Percentiles rank a stretch among this genome's conserved stretches.
phyloP scores from a whole-genome alignment of 1,139 yeast species.

The Hyphopichia wangnamkhiaoensis region DNA sequence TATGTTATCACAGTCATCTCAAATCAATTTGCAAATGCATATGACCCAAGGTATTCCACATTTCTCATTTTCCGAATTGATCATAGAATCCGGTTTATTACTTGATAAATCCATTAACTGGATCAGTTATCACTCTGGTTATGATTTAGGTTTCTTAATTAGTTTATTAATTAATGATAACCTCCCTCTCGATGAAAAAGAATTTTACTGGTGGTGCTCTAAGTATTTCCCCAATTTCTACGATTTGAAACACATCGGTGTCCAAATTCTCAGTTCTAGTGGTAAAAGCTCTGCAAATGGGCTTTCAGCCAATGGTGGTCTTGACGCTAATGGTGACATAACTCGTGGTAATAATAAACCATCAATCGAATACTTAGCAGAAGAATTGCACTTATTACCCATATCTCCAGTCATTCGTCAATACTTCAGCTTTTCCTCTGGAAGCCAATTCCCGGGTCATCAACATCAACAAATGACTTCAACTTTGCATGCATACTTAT shows the following conservation, averaged over 20 bases:
- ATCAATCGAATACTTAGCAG: slow-evolving; percentile 53
- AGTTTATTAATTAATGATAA: slow-evolving; percentile 73
- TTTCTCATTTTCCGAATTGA: slow-evolving; percentile 77
- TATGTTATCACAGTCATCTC: slow-evolving; percentile 70
- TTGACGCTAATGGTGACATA: slow-evolving; percentile 14
- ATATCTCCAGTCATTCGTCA: slow-evolving; percentile 51
- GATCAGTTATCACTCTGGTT: slow-evolving; percentile 94
- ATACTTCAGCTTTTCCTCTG: slow-evolving; percentile 42
- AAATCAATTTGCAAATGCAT: slow-evolving; percentile 78
- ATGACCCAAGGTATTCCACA: slow-evolving; percentile 78
- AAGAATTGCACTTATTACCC: slow-evolving; percentile 56
- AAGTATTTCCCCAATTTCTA: slow-evolving; percentile 80
- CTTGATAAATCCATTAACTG: slow-evolving; percentile 74
- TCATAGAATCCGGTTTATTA: slow-evolving; percentile 84
- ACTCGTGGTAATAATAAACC: slow-evolving; percentile 36
- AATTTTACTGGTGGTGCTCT: slow-evolving; percentile 70
- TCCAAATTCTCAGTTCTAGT: slow-evolving; percentile 37
- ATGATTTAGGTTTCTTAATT: slow-evolving; percentile 87
- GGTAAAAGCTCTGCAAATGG: slow-evolving; percentile 2
- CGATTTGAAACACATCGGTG: slow-evolving; percentile 81
- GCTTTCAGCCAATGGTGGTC: slow-evolving; percentile 6
- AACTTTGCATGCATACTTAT: slow-evolving; percentile 53
- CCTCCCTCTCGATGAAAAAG: slow-evolving; percentile 82
- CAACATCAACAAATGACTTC: slow-evolving; percentile 47
- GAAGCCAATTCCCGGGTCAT: slow-evolving; percentile 29